Evolutionary conservation across 176 grass and related monocot species (phyloP), one percentile per base, ranked within the genome.

Genomic region (Oryza punctata): DNA sequence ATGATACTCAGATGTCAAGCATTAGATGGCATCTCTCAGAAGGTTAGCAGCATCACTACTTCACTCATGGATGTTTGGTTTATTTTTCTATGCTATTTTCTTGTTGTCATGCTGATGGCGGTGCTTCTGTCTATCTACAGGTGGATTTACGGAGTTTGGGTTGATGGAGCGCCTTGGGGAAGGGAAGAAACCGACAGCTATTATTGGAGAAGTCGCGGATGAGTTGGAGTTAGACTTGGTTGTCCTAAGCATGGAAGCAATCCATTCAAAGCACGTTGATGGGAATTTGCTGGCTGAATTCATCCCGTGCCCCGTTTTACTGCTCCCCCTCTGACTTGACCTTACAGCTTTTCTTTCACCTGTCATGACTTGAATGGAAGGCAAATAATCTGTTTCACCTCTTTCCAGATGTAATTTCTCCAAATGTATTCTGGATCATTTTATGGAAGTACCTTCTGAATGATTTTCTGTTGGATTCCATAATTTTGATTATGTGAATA

Each of bases 1-100:
- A 99, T 75, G 96, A 96, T 84, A 72, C 93, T 68, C 96, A 96
- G 79, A 74, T 99, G 82, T 99, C 93, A 67, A 94, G 91, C 82
- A 96, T 99, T 67, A 77, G 96, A 89, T 96, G 93, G 93, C 91
- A 99, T 63, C 96, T 99, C 77, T 99, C 96, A 27, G 93, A 99
- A 99, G 96, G 96, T 99, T 7, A 44, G 23, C 18, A 70, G 33
- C 43, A 66, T 35, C 33, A 7, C 13, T 43, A 59, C 84, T 70
- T 44, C 49, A 72, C 1, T 59, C 27, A 41, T 70, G 0, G 13
- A 46, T 27, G 13, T 21, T 40, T 19, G 4, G 5, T 14, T 79
- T 23, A 24, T 15, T 16, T 49, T 79, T 66, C 21, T 24, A 6
- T 70, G 41, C 1, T 52, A 35, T 59, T 86, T 71, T 27, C 10